Evolutionary conservation across 2,329 filamentous ascomycete genomes (phyloP).

Genomic region (Zalaria sp.): DNA sequence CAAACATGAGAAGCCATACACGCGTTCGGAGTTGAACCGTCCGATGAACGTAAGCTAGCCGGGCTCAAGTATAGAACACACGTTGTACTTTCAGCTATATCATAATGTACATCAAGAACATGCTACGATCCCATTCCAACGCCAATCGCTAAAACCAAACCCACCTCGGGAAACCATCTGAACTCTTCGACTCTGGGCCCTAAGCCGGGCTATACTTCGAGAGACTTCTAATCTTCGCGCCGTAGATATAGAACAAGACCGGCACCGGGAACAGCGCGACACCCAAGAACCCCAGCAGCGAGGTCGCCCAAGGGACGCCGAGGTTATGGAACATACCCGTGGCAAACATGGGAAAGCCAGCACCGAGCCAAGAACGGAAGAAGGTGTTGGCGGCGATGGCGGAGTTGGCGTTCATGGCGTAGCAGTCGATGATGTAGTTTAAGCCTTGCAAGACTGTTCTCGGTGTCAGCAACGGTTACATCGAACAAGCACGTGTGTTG

Average conservation of each 20-base stretch:
- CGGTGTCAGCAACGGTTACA: too few relatives aligned
- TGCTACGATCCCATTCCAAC: too few relatives aligned
- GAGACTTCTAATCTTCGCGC: constrained; percentile 10
- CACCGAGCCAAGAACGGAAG: constrained; percentile 19
- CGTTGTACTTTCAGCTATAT: too few relatives aligned
- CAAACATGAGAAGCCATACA: too few relatives aligned
- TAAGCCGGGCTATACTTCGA: constrained; percentile 6
- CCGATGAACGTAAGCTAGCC: too few relatives aligned
- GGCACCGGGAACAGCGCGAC: constrained; percentile 14
- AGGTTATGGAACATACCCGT: constrained; percentile 16
- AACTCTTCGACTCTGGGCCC: too few relatives aligned
- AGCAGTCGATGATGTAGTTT: constrained; percentile 22
- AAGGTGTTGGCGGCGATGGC: constrained; percentile 23
- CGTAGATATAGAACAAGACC: constrained; percentile 15
- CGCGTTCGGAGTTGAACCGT: too few relatives aligned
- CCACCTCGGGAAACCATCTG: too few relatives aligned
- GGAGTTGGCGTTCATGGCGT: constrained; percentile 22
- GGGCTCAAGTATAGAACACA: too few relatives aligned
- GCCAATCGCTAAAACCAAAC: too few relatives aligned
- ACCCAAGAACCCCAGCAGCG: constrained; percentile 17
- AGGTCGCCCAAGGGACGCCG: constrained; percentile 16
- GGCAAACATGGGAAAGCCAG: constrained; percentile 18
- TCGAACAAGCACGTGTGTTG: too few relatives aligned
- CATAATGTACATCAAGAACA: too few relatives aligned
- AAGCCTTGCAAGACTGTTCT: constrained; percentile 20